Conservation (phyloP, 116 monocot genomes). For the Phalaenopsis hybrid region DNA sequence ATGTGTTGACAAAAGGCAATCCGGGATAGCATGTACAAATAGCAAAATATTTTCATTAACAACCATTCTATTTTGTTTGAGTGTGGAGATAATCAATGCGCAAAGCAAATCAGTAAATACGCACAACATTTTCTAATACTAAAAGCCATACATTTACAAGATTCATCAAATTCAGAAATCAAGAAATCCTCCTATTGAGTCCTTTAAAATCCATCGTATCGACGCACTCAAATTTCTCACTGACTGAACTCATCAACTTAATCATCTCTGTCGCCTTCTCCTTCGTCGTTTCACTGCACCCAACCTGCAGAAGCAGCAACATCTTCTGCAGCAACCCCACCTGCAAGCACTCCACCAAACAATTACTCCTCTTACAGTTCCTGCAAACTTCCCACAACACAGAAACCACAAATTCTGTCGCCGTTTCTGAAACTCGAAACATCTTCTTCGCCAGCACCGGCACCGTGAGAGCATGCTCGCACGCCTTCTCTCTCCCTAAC, state of each 20-base stretch:
- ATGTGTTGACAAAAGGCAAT: too few relatives aligned
- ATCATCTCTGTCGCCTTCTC: constrained; percentile 57
- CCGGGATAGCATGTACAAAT: too few relatives aligned
- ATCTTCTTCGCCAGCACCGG: constrained; percentile 11
- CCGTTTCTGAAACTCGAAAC: constrained; percentile 13
- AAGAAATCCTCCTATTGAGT: constrained; percentile 37
- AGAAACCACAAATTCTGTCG: constrained; percentile 1
- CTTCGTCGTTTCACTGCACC: constrained; percentile 48
- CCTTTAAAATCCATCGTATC: constrained; percentile 59
- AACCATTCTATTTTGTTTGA: too few relatives aligned
- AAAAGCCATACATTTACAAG: too few relatives aligned
- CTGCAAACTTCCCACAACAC: constrained; percentile 8
- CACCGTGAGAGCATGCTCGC: background rate
- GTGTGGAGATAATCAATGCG: too few relatives aligned
- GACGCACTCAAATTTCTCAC: constrained; percentile 41
- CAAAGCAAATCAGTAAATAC: too few relatives aligned
- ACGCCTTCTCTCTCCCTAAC: constrained; percentile 10
- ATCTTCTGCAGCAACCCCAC: constrained; percentile 82
- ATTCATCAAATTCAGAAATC: too few relatives aligned
- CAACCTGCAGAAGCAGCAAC: constrained; percentile 64
- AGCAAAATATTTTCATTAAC: too few relatives aligned
- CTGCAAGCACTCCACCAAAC: constrained; percentile 20
- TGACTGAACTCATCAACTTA: constrained; percentile 48
- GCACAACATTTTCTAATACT: too few relatives aligned
- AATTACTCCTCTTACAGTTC: background rate